Base-by-base conservation (phyloP, 1,139 yeast genomes). In the Yamadazyma friedrichii region DNA sequence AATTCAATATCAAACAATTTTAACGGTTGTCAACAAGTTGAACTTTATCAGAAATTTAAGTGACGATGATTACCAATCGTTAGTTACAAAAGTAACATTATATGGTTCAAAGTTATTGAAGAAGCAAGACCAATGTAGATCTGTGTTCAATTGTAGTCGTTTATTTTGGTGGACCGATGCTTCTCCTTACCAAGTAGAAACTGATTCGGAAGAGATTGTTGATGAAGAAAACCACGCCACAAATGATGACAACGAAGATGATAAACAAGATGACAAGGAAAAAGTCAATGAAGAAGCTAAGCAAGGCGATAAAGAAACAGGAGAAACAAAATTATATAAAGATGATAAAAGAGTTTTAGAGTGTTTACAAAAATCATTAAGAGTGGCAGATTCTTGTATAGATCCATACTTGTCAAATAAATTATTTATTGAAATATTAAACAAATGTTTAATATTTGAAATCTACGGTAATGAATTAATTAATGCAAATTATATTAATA, bases 301-400 rank as follows among this genome's bases (percentile, higher is more conserved):
- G 12, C 45, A 42, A 8, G 48, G 40, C n/a, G 26, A 28, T 9
- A 36, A 80, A 76, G 54, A 68, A 8, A 25, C 24, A 25, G 24
- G 17, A 28, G 31, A 30, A 6, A 2, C n/a, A 24, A 28, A 31
- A 11, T 53, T 65, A 16, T 65, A 59, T 45, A 56, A 65, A 28
- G 75, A 70, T 43, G 63, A 65, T n/a, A 70, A 69, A 45, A 54
- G 77, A 35, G 77, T 73, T 2, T 58, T 72, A 50, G 78, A 73
- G 47, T 73, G 78, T 46, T 59, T 72, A 29, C 78, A 73, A 48
- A 71, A 93, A 52, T 80, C 97, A 0, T 65, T 93, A 25, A 74
- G 97, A 38, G 88, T 88, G 9, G 96, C 98, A 0, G 98, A 93
- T 60, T 87, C 95, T 11, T 87, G 95, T 48, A 84, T 93, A 83